Evolutionary conservation across 768 basidiomycete genomes (phyloP), one percentile per base, ranked within the genome.

Genomic region (Auriscalpium vulgare): DNA sequence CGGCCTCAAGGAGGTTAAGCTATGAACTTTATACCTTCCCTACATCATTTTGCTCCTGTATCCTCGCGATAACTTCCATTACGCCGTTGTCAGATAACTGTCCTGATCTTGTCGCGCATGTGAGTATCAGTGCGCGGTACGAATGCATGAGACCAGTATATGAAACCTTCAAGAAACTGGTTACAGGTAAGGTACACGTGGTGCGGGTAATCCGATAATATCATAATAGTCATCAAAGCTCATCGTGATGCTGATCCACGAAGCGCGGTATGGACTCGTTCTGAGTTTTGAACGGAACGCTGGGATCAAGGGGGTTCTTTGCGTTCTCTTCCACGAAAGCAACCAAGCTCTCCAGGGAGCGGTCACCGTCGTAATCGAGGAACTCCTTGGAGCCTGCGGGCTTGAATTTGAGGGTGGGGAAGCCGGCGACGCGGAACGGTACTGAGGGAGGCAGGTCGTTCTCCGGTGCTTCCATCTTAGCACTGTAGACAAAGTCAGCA

Each of bases 371-470:
- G 68, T 95, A 98, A 69, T 97, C 92, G 53, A 95, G 73, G 75
- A 95, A 99, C 51, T 91, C 85, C 54, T 77, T 75, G 19, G 81
- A 74, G 47, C 95, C 95, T 13, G 97, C 95, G 5, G 85, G 79
- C 75, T 94, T 95, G 81, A 99, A 95, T 70, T 98, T 98, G 67
- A 98, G 68, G 6, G 97, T 98, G 8, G 97, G 95, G 87, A 92
- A 94, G 43, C 92, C 91, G 54, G 76, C 65, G 57, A 98, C 73
- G 53, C 85, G 83, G 91, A 99, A 98, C 36, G 87, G 83, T 57
- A 87, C 82, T n/a, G 81, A 81, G 17, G 85, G 77, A 48, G 97
- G 95, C 14, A 99, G 79, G 69, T 99, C 97, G 69, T 99, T 99
- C 72, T 97, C 94, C 57, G 86, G 87, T 2, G 93, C 91, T 62